Percentiles rank a stretch among this genome's conserved stretches.
Evolutionary conservation across 306 rosid genomes (phyloP).

Genomic region (Prinsepia uniflora): DNA sequence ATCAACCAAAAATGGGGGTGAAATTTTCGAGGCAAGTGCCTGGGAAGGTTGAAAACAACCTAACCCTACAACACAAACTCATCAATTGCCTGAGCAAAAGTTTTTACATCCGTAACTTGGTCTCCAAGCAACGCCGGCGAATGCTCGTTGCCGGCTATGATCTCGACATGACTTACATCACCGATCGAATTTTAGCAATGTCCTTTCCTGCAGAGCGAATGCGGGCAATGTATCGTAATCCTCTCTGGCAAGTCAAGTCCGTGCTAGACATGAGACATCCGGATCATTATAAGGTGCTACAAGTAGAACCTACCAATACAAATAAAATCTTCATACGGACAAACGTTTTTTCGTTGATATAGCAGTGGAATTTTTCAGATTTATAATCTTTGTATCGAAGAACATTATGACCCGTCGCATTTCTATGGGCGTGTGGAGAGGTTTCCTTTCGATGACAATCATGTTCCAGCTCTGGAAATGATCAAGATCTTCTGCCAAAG

Average conservation of each 20-base stretch:
- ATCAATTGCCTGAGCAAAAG: slow-evolving; percentile 63
- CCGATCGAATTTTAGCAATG: slow-evolving; percentile 82
- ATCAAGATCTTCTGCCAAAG: slow-evolving; percentile 72
- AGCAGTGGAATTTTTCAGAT: slow-evolving; percentile 41
- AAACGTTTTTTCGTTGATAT: background rate
- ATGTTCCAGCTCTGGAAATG: slow-evolving; percentile 78
- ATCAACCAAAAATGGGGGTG: slow-evolving; percentile 60
- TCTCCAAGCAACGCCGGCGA: slow-evolving; percentile 81
- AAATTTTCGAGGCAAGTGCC: slow-evolving; percentile 46
- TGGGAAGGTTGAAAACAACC: slow-evolving; percentile 29
- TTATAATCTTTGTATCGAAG: slow-evolving; percentile 90
- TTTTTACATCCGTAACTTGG: slow-evolving; percentile 76
- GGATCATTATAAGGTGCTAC: slow-evolving; percentile 68
- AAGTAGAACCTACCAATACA: too few relatives aligned
- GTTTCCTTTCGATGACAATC: slow-evolving; percentile 91
- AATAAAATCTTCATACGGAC: too few relatives aligned
- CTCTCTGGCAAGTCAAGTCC: slow-evolving; percentile 97
- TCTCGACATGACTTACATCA: slow-evolving; percentile 95
- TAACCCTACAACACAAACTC: slow-evolving; percentile 50
- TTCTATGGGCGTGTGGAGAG: slow-evolving; percentile 83
- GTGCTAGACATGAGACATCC: slow-evolving; percentile 83
- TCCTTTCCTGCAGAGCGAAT: slow-evolving; percentile 89
- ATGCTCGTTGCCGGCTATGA: slow-evolving; percentile 94
- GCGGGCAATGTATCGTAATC: slow-evolving; percentile 91
- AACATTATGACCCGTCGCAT: slow-evolving; percentile 65